A percentile compares a stretch with the other conserved stretches of the same genome.
Conservation (phyloP, 139 green algal genomes). For the Micractinium conductrix region DNA sequence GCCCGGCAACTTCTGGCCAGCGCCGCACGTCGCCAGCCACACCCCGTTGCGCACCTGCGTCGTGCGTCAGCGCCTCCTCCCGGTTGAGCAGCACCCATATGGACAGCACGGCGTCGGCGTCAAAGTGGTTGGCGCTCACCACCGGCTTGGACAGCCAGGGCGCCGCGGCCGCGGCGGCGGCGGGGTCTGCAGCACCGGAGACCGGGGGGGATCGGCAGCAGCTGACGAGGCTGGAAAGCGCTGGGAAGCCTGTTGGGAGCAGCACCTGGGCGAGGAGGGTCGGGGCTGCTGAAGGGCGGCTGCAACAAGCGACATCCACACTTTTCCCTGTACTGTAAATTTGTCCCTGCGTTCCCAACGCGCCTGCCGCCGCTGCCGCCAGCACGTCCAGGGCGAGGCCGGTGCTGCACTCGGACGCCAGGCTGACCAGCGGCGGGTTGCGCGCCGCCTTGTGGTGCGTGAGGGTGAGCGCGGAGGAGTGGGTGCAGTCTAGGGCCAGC, state of each 20-base stretch:
- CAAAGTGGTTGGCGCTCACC: conserved; percentile 77
- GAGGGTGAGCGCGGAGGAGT: conserved; percentile 53
- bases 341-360: no score
- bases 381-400: conserved; percentile 64
- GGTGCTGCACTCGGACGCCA: conserved; percentile 54
- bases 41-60: conserved; percentile 40
- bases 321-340: no score
- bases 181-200: not conserved
- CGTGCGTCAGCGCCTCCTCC: conserved; percentile 50
- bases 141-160: conserved; percentile 28
- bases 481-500: conserved; percentile 66
- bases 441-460: conserved; percentile 67
- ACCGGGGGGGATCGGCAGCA: no score
- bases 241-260: no score
- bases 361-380: no score
- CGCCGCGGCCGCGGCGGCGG: not conserved
- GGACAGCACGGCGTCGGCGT: conserved; percentile 71
- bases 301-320: no score
- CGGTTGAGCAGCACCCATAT: conserved; percentile 68
- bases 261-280: no score
- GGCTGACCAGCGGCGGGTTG: conserved; percentile 49
- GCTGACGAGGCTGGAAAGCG: no score
- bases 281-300: no score
- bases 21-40: not conserved
- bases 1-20: not conserved